A percentile compares a stretch with the other conserved stretches of the same genome.
These are phyloP conservation scores for Nemania bipapillata DNA, from an alignment of 2,329 filamentous ascomycete genomes.

Conservation along the genomic window DNA sequence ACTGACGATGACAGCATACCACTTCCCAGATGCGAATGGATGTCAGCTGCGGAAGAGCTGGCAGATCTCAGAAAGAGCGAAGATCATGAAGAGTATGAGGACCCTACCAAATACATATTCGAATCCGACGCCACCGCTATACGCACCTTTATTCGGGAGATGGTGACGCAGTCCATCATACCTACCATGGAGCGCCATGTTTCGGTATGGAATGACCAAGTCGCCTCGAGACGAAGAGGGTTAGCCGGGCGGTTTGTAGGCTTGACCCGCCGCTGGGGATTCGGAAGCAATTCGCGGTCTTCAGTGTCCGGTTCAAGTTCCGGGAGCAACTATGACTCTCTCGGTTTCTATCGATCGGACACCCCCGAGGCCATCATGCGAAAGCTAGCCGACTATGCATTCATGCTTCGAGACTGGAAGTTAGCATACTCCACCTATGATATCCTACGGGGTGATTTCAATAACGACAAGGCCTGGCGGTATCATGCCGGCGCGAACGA, in stretches of 20 bases:
- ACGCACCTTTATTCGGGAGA: slow-evolving; percentile 88
- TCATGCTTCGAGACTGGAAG: slow-evolving; percentile 97
- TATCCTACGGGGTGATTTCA: slow-evolving; percentile 85
- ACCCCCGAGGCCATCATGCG: slow-evolving; percentile 89
- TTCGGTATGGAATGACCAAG: slow-evolving; percentile 95
- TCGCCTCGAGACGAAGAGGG: slow-evolving; percentile 87
- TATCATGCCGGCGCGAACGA: slow-evolving; percentile 94
- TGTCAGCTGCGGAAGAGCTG: slow-evolving; percentile 86
- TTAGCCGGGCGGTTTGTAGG: slow-evolving; percentile 94
- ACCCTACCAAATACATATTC: slow-evolving; percentile 81
- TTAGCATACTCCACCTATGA: slow-evolving; percentile 92
- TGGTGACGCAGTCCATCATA: slow-evolving; percentile 93
- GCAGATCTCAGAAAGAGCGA: slow-evolving; percentile 76
- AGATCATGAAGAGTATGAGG: slow-evolving; percentile 74
- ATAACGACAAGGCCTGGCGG: slow-evolving; percentile 95
- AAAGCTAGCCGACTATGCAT: slow-evolving; percentile 91
- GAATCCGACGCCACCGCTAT: slow-evolving; percentile 92
- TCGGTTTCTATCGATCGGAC: slow-evolving; percentile 85
- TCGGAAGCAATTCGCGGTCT: slow-evolving; percentile 74
- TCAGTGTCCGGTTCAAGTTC: slow-evolving; percentile 65
- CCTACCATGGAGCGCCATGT: slow-evolving; percentile 96
- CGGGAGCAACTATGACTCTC: slow-evolving; percentile 77
- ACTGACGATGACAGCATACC: slow-evolving; percentile 91
- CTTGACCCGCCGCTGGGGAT: slow-evolving; percentile 89
- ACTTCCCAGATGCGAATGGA: slow-evolving; percentile 86